Percentiles rank a stretch among this genome's conserved stretches.
Conservation (phyloP, 129 eudicot genomes). For the Artemisia argyi region DNA sequence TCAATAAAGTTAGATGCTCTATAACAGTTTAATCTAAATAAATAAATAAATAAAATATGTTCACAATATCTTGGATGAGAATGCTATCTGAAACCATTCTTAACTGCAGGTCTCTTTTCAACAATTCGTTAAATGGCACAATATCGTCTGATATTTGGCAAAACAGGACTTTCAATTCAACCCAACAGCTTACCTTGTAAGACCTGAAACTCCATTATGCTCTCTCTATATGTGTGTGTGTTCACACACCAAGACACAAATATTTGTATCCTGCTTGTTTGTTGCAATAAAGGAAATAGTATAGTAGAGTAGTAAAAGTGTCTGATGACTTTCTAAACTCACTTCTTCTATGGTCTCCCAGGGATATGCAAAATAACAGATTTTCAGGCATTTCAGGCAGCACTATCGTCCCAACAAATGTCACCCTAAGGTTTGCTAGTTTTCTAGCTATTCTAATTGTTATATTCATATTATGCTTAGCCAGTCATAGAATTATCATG, state of each 20-base stretch:
- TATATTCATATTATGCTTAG: too few species aligned
- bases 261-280: neutral
- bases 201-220: slow-evolving; percentile 22
- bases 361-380: slow-evolving; percentile 71
- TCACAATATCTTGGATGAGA: slow-evolving; percentile 10
- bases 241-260: neutral
- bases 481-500: slow-evolving; percentile 1
- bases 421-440: slow-evolving; percentile 67
- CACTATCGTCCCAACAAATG: slow-evolving; percentile 47
- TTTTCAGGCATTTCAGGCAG: slow-evolving; percentile 69
- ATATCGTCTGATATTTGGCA: slow-evolving; percentile 76
- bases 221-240: slow-evolving; percentile 8
- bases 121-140: slow-evolving; percentile 77
- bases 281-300: neutral
- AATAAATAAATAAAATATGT: neutral
- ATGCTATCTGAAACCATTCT: slow-evolving; percentile 16
- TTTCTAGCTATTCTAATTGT: neutral
- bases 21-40: too few species aligned
- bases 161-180: slow-evolving; percentile 51
- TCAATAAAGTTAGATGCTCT: neutral
- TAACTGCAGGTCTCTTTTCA: slow-evolving; percentile 63
- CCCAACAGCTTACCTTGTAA: slow-evolving; percentile 61
- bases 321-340: slow-evolving; percentile 14
- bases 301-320: slow-evolving; percentile 17
- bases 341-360: slow-evolving; percentile 36